A percentile compares a stretch with the other conserved stretches of the same genome.
These are phyloP conservation scores for Zygoascus sp. DNA, from an alignment of 1,139 yeast species.

Conservation along the genomic window DNA sequence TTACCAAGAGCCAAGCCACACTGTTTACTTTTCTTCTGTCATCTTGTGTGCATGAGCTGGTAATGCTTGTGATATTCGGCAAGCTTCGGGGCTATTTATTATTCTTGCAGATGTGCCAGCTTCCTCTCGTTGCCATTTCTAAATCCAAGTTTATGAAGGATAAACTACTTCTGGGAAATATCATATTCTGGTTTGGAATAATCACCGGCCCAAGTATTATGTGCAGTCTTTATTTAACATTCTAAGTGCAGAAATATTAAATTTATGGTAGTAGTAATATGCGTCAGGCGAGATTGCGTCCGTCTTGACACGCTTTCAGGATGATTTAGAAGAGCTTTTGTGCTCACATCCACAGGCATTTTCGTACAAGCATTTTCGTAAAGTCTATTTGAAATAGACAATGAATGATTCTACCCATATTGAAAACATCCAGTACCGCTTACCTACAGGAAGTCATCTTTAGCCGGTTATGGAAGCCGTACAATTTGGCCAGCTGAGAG, in stretches of 20 bases:
- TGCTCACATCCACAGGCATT: too few relatives aligned
- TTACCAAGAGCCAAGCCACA: constrained; percentile 66
- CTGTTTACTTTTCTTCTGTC: constrained; percentile 77
- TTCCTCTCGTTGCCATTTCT: constrained; percentile 40
- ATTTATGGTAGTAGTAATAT: not conserved
- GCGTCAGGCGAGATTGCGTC: too few relatives aligned
- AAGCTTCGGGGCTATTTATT: constrained; percentile 76
- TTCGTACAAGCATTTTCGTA: too few relatives aligned
- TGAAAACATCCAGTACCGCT: too few relatives aligned
- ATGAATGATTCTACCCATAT: too few relatives aligned
- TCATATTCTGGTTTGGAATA: constrained; percentile 88
- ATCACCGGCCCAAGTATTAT: constrained; percentile 86
- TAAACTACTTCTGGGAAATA: constrained; percentile 64
- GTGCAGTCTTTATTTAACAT: constrained; percentile 78
- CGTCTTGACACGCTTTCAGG: too few relatives aligned
- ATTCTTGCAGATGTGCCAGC: constrained; percentile 74
- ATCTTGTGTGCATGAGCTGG: constrained; percentile 80
- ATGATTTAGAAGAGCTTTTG: too few relatives aligned
- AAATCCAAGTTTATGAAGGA: constrained; percentile 43
- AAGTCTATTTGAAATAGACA: too few relatives aligned
- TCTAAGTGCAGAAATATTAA: constrained; percentile 37
- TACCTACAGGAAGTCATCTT: too few relatives aligned
- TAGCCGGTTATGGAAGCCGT: too few relatives aligned
- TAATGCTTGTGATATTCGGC: constrained; percentile 84
- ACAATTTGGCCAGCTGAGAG: too few relatives aligned